A percentile compares a stretch with the other conserved stretches of the same genome.
Evolutionary conservation across 192 early-diverging fungal species (phyloP).

Genomic region (Linnemannia exigua): DNA sequence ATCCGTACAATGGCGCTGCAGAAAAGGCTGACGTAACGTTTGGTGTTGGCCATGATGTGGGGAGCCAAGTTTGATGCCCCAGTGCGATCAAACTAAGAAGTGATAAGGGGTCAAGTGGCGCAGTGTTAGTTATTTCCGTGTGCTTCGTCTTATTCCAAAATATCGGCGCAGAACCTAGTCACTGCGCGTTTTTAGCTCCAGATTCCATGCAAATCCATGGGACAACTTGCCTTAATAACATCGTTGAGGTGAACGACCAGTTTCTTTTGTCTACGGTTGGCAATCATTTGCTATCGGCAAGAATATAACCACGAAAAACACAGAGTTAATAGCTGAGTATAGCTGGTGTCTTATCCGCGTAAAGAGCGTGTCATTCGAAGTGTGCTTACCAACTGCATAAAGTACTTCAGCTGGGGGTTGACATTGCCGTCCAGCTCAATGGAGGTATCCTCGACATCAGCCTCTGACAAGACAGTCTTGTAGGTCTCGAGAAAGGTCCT

Average conservation of each 20-base stretch:
- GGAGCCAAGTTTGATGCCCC: constrained; percentile 60
- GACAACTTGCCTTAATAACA: constrained; percentile 62
- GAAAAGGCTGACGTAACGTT: constrained; percentile 87
- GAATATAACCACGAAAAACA: not conserved
- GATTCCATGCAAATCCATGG: constrained; percentile 29
- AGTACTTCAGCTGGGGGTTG: constrained; percentile 48
- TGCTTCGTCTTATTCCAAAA: not conserved
- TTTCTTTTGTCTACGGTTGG: constrained; percentile 71
- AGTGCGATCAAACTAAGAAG: constrained; percentile 39
- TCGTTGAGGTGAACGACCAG: constrained; percentile 79
- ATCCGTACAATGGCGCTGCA: constrained; percentile 74
- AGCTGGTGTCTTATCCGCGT: not conserved
- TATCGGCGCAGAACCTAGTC: not conserved
- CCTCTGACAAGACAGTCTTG: constrained; percentile 51
- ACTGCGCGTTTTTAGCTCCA: not conserved
- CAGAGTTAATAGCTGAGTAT: not conserved
- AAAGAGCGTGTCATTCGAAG: not conserved
- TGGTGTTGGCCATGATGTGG: constrained; percentile 89
- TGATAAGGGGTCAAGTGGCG: not conserved
- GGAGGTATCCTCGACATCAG: constrained; percentile 46
- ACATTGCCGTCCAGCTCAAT: constrained; percentile 41
- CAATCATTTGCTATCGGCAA: constrained; percentile 68
- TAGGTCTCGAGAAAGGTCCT: constrained; percentile 54
- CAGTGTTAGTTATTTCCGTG: constrained; percentile 43
- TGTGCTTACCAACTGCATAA: constrained; percentile 39